Evolutionary conservation across 768 basidiomycete species (phyloP).

Genomic region (Cubamyces lactineus): DNA sequence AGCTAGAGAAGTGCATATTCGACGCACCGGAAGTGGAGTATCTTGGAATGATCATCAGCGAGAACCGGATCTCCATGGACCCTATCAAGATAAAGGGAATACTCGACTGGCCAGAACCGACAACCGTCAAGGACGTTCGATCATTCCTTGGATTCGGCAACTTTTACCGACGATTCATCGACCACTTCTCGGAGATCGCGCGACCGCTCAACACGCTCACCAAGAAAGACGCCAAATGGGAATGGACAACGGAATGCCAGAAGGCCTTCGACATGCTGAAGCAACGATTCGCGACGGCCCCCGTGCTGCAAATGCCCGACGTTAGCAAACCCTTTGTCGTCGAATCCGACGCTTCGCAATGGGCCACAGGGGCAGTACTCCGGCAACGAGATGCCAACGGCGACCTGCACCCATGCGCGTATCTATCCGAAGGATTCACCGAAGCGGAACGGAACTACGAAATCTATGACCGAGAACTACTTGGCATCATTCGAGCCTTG

Average conservation of each 20-base stretch:
- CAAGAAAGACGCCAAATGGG: conserved; percentile 29
- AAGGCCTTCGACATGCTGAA: conserved; percentile 38
- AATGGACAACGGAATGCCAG: conserved; percentile 23
- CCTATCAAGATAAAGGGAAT: conserved; percentile 42
- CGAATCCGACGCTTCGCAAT: conserved; percentile 32
- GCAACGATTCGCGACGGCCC: conserved; percentile 24
- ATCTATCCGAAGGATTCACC: conserved; percentile 33
- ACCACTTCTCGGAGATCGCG: conserved; percentile 38
- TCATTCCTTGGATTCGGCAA: conserved; percentile 39
- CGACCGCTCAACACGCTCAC: conserved; percentile 37
- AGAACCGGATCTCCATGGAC: conserved; percentile 41
- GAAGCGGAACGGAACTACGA: conserved; percentile 49
- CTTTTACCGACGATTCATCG: conserved; percentile 40
- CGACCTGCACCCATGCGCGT: conserved; percentile 37
- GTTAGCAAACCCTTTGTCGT: conserved; percentile 21
- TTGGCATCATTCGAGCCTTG: conserved; percentile 45
- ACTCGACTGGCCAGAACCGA: conserved; percentile 34
- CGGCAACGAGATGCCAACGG: conserved; percentile 21
- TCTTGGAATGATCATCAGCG: conserved; percentile 44
- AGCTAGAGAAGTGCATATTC: conserved; percentile 42
- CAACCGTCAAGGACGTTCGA: conserved; percentile 35
- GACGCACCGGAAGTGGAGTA: conserved; percentile 42
- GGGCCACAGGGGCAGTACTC: conserved; percentile 26
- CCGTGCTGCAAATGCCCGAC: conserved; percentile 29
- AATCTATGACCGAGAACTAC: conserved; percentile 53